A percentile compares a stretch with the other conserved stretches of the same genome.
phyloP scores from a whole-genome alignment of 305 asterid genomes.

The Fraxinus greggii region DNA sequence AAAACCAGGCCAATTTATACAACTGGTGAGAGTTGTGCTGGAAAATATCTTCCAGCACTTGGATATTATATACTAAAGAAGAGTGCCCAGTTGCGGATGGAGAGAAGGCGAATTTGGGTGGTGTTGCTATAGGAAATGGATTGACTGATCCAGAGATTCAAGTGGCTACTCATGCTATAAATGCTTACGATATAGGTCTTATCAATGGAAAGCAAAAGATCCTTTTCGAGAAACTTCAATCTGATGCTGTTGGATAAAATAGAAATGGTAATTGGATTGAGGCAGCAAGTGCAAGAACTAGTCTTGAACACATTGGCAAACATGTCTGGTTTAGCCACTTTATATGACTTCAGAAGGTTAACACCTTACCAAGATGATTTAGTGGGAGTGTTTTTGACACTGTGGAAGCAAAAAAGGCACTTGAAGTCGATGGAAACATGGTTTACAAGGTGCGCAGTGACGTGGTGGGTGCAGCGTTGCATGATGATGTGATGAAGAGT shows the following conservation, averaged over 20 bases:
- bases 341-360: slow-evolving; percentile 40
- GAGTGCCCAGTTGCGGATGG: slow-evolving; percentile 28
- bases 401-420: slow-evolving; percentile 44
- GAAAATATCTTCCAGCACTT: slow-evolving; percentile 42
- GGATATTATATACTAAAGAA: slow-evolving; percentile 34
- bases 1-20: slow-evolving; percentile 37
- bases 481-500: slow-evolving; percentile 16
- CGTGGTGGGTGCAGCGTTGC: not conserved
- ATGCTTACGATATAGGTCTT: slow-evolving; percentile 34
- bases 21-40: slow-evolving; percentile 49
- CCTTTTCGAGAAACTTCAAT: slow-evolving; percentile 11
- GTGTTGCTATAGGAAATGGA: slow-evolving; percentile 49
- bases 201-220: slow-evolving; percentile 42
- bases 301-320: slow-evolving; percentile 12
- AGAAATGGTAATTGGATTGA: not conserved
- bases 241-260: not conserved
- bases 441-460: slow-evolving; percentile 28
- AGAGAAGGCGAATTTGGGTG: slow-evolving; percentile 29
- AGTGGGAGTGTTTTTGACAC: slow-evolving; percentile 46
- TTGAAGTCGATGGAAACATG: slow-evolving; percentile 46
- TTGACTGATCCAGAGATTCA: slow-evolving; percentile 46
- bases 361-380: slow-evolving; percentile 55
- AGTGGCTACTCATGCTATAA: slow-evolving; percentile 39
- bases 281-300: slow-evolving; percentile 5
- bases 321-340: slow-evolving; percentile 18